Conservation (phyloP, 345 rosid species). For the Euphorbia tirucalli region DNA sequence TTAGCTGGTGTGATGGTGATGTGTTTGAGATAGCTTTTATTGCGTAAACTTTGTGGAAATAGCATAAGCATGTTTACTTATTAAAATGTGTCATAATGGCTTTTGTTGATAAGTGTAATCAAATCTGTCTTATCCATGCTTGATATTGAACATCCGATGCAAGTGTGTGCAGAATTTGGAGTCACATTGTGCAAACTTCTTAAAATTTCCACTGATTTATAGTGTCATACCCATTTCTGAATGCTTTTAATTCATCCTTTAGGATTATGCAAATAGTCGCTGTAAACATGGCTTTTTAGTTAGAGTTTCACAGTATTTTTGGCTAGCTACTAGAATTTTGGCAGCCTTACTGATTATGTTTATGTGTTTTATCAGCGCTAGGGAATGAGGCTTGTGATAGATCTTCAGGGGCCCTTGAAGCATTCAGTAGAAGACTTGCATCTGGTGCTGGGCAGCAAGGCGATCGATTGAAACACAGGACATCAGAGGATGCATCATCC, state of each 20-base stretch:
- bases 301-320: background rate
- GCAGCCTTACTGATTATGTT: background rate
- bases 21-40: conserved; percentile 1
- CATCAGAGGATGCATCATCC: conserved; percentile 17
- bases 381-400: conserved; percentile 17
- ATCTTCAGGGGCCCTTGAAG: conserved; percentile 19
- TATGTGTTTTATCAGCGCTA: background rate
- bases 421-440: conserved; percentile 15
- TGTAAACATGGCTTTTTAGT: background rate
- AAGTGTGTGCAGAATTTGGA: background rate
- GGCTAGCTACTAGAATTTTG: background rate
- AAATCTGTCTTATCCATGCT: no score
- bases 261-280: background rate
- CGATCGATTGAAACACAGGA: conserved; percentile 16
- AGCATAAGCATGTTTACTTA: background rate
- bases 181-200: background rate
- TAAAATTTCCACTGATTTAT: background rate
- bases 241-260: background rate
- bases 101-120: no score
- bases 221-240: background rate
- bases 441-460: conserved; percentile 11
- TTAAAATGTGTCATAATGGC: background rate
- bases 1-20: conserved; percentile 6
- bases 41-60: background rate
- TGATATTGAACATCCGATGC: background rate